Evolutionary conservation across 1,284 basidiomycete genomes (phyloP), one percentile per base, ranked within the genome.

Genomic region (Filobasidium uniguttulatum): DNA sequence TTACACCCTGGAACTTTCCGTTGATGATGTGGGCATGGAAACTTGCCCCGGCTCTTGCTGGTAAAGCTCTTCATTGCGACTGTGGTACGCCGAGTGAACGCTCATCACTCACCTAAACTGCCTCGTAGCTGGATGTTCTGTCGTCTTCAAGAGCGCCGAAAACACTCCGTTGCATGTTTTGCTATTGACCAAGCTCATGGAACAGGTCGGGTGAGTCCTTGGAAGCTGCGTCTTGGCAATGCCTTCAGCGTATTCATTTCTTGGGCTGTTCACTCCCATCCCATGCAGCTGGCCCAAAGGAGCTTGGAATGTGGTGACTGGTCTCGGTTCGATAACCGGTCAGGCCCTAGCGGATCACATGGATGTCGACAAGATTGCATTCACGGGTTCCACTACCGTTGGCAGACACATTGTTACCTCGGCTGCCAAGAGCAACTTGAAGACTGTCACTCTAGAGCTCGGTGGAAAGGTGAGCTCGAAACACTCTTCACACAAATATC

Each of bases 1-100:
- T 19, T 17, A 30, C 17, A 17, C 83, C 83, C 6, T 86, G 82
- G 82, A 88, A 89, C 68, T 90, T 87, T 64, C 88, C 86, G 19
- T 83, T 89, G 65, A 79, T 78, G 60, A 88, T 90, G 85, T 83
- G 83, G 22, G 71, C 81, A 7, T 89, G 87, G 87, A 90, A 90
- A 71, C 76, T 89, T 45, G 86, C 81, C 9, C 88, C 88, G 20
- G 88, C 88, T 5, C 75, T 91, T 51, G 87, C 88, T 6, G 46
- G 34, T 41, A 26, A 41, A 25, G 14, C 14, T 5, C n/a, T n/a
- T 3, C 30, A 29, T 5, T 28, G 10, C 25, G 29, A 33, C 25
- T 15, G 19, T 5, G 25, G 43, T 12, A 10, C 43, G 10, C 2
- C 2, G 17, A 28, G 22, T 29, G 5, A 28, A 17, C 12, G 30